These are phyloP conservation scores for Protomyces inundatus DNA, from an alignment of 1,139 yeast genomes.

Conservation along the genomic window DNA sequence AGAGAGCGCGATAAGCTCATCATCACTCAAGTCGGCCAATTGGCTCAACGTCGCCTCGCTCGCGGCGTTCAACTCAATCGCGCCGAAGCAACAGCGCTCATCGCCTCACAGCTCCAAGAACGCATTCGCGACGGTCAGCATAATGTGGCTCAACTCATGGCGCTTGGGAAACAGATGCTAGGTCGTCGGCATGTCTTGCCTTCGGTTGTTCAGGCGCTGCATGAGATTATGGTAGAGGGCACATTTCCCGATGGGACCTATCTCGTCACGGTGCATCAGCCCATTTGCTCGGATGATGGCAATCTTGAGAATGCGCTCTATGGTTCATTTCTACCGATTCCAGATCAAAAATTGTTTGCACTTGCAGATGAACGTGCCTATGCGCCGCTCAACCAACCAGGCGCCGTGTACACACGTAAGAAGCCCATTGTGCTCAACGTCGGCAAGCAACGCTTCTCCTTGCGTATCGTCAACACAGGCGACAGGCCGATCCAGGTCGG, in stretches of 20 bases:
- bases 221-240: slow-evolving; percentile 28
- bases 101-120: slow-evolving; percentile 29
- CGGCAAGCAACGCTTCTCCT: slow-evolving; percentile 20
- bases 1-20: slow-evolving; percentile 27
- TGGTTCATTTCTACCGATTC: slow-evolving; percentile 27
- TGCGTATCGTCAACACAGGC: slow-evolving; percentile 25
- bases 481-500: slow-evolving; percentile 30
- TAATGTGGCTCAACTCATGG: slow-evolving; percentile 27
- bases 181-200: slow-evolving; percentile 28
- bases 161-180: slow-evolving; percentile 27
- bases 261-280: slow-evolving; percentile 28
- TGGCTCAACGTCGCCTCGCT: slow-evolving; percentile 28
- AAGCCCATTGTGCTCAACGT: slow-evolving; percentile 17
- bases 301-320: slow-evolving; percentile 28
- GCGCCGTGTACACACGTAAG: slow-evolving; percentile 22
- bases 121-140: slow-evolving; percentile 27
- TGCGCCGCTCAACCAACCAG: slow-evolving; percentile 25
- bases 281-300: slow-evolving; percentile 29
- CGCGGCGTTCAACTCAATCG: slow-evolving; percentile 27
- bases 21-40: slow-evolving; percentile 26
- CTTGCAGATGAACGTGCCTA: slow-evolving; percentile 14
- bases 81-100: slow-evolving; percentile 27
- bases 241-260: slow-evolving; percentile 29
- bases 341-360: slow-evolving; percentile 11
- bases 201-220: slow-evolving; percentile 17